Evolutionary conservation across 495 filamentous ascomycete species (phyloP).

Genomic region (Thermochaetoides thermophila): DNA sequence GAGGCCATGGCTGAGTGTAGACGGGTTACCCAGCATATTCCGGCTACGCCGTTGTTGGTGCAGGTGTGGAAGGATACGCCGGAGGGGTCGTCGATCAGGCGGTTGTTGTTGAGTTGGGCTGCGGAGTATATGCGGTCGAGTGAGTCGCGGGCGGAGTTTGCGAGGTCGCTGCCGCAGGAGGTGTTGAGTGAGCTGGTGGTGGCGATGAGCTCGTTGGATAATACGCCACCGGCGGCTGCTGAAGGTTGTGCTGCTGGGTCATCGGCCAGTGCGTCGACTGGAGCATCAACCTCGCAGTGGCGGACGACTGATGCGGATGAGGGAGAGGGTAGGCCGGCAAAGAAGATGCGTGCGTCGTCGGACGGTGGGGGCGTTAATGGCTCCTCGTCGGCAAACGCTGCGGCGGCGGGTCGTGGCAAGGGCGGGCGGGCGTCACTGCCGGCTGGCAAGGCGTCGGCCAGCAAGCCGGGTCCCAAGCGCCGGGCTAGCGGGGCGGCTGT

Average conservation of each 20-base stretch:
- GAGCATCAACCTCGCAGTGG: slow-evolving; percentile 9
- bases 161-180: slow-evolving; percentile 36
- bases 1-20: slow-evolving; percentile 38
- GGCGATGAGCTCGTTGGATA: slow-evolving; percentile 35
- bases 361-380: slow-evolving; percentile 8
- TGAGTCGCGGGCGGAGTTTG: slow-evolving; percentile 33
- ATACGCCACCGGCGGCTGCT: slow-evolving; percentile 10
- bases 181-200: slow-evolving; percentile 40
- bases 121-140: slow-evolving; percentile 41
- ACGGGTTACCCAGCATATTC: slow-evolving; percentile 31
- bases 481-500: slow-evolving; percentile 9
- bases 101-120: slow-evolving; percentile 38
- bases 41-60: slow-evolving; percentile 35
- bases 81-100: slow-evolving; percentile 37
- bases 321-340: slow-evolving; percentile 14
- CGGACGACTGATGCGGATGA: slow-evolving; percentile 17
- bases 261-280: slow-evolving; percentile 11
- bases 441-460: slow-evolving; percentile 1
- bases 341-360: slow-evolving; percentile 27
- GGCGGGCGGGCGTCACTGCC: slow-evolving; percentile 13
- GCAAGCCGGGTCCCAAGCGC: slow-evolving; percentile 19
- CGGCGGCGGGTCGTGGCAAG: slow-evolving; percentile 7
- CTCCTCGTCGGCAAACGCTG: slow-evolving; percentile 1
- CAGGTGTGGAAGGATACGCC: slow-evolving; percentile 41
- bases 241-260: slow-evolving; percentile 6